Conservation (phyloP, 2,329 filamentous ascomycete species). For the Trichoderma asperellum region DNA sequence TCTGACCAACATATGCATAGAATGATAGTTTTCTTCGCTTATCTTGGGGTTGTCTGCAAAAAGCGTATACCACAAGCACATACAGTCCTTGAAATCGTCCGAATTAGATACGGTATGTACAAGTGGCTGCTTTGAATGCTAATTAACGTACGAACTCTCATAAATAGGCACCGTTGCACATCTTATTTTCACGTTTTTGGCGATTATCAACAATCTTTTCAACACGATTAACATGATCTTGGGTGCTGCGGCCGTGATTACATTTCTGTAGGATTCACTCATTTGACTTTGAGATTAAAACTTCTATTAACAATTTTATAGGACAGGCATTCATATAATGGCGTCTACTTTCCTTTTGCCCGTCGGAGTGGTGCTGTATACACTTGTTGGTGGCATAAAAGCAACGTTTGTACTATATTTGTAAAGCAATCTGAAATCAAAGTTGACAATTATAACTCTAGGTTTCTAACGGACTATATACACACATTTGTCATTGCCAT, state of each 20-base stretch:
- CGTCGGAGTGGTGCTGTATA: constrained; percentile 7
- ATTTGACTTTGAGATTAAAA: too few species aligned
- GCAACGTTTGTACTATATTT: not conserved
- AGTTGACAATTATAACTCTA: not conserved
- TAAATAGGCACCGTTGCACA: constrained; percentile 1
- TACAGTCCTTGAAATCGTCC: constrained; percentile 16
- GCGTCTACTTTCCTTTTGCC: constrained; percentile 11
- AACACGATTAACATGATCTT: constrained; percentile 23
- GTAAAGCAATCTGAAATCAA: fast-evolving
- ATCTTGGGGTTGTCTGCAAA: constrained; percentile 16
- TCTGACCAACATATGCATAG: not conserved
- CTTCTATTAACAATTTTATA: not conserved
- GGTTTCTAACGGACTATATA: constrained; percentile 14
- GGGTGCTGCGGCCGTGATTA: constrained; percentile 16
- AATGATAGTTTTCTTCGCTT: constrained; percentile 20
- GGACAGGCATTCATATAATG: constrained; percentile 17
- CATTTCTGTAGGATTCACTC: not conserved
- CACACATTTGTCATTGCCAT: constrained; percentile 17
- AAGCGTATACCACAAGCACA: constrained; percentile 21
- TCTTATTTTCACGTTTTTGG: constrained; percentile 17
- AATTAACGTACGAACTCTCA: not conserved
- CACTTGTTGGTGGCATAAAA: constrained; percentile 14
- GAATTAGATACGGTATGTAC: constrained; percentile 14
- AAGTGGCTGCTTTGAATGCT: not conserved
- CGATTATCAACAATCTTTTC: constrained; percentile 15